phyloP scores from a whole-genome alignment of 805 yeast genomes.

The Kodamaea kaohsiungensis region DNA sequence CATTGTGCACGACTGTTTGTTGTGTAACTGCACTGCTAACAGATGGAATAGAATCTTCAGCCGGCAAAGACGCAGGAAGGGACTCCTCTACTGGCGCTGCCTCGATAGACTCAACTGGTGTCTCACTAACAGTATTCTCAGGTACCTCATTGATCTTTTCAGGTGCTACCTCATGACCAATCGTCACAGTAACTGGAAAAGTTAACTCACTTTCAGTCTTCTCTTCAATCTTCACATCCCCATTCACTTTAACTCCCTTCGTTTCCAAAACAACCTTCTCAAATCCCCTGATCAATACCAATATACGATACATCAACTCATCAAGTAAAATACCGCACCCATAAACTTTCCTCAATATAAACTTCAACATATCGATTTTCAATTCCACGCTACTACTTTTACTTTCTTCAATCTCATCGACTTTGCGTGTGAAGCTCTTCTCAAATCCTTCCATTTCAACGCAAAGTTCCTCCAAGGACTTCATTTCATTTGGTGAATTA shows the following conservation, averaged over 20 bases:
- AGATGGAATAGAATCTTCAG: no score
- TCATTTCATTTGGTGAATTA: constrained; percentile 23
- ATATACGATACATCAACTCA: constrained; percentile 19
- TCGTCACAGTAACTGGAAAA: neutral
- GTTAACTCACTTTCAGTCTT: neutral
- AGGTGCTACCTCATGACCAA: no score
- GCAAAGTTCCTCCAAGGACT: constrained; percentile 19
- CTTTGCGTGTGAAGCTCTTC: constrained; percentile 6
- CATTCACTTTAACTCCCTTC: neutral
- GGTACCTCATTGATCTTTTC: no score
- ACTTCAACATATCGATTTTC: constrained; percentile 25
- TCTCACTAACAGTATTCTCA: no score
- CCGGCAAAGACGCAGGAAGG: no score
- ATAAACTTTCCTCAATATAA: constrained; percentile 29
- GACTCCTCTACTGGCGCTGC: neutral
- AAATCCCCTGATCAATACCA: constrained; percentile 17
- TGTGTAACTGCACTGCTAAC: no score
- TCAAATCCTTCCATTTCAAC: constrained; percentile 11
- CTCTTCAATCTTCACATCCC: neutral
- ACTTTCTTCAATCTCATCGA: constrained; percentile 16
- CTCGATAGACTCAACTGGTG: no score
- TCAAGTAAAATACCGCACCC: constrained; percentile 29
- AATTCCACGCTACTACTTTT: neutral
- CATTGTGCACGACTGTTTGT: no score
- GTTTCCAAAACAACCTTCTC: neutral